phyloP scores from a whole-genome alignment of 176 grass and related monocot species.

The Metroxylon sagu region DNA sequence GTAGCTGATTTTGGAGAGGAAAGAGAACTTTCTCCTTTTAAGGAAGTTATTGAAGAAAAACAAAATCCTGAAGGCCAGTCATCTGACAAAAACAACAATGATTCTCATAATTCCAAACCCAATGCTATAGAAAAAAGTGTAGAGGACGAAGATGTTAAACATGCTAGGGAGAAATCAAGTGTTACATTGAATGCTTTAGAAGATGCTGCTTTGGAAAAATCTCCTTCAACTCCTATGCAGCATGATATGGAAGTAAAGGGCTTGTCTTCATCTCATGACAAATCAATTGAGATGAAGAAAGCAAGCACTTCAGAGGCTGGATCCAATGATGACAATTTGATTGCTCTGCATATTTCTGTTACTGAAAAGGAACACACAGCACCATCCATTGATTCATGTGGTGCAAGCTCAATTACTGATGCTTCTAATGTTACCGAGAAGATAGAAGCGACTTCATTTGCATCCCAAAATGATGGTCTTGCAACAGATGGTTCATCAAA shows the following conservation, averaged over 20 bases:
- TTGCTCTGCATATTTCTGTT: conserved; percentile 1
- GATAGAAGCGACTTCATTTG: conserved; percentile 7
- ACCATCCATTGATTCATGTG: conserved; percentile 18
- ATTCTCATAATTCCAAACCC: neutral
- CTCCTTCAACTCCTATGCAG: conserved; percentile 19
- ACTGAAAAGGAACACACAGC: conserved; percentile 22
- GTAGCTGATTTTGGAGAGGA: conserved; percentile 28
- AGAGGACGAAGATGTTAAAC: conserved; percentile 17
- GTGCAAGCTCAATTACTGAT: conserved; percentile 5
- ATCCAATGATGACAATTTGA: conserved; percentile 6
- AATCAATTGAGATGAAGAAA: conserved; percentile 18
- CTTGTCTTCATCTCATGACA: conserved; percentile 15
- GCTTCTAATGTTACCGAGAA: conserved; percentile 29
- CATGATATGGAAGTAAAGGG: conserved; percentile 16
- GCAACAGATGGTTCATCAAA: conserved; percentile 15
- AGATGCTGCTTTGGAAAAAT: conserved; percentile 16
- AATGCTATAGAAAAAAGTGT: neutral
- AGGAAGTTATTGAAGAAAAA: conserved; percentile 29
- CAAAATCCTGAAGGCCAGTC: conserved; percentile 21
- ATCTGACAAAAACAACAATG: conserved; percentile 19
- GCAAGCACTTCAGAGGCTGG: conserved; percentile 24
- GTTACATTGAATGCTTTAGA: conserved; percentile 27
- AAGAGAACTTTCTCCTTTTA: conserved; percentile 25
- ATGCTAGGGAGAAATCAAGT: conserved; percentile 14
- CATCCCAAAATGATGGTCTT: conserved; percentile 19